These are phyloP conservation scores for Suillus fuscotomentosus DNA, from an alignment of 768 basidiomycete species.

Conservation along the genomic window DNA sequence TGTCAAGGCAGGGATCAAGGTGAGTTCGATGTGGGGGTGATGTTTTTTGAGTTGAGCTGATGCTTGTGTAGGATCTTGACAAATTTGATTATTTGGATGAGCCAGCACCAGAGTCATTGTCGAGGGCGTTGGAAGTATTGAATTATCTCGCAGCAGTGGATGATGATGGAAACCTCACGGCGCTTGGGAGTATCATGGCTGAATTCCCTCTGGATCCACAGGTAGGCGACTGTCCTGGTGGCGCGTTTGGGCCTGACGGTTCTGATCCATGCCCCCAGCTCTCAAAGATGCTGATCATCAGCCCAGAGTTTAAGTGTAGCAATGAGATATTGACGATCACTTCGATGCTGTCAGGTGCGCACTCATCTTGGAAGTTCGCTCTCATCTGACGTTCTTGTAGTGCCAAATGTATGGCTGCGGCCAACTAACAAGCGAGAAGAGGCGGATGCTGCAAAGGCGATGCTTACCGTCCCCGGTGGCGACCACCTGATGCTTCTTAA, in stretches of 20 bases:
- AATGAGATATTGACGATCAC: constrained; percentile 95
- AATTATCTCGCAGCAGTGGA: constrained; percentile 92
- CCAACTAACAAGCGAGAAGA: constrained; percentile 86
- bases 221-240: constrained; percentile 38
- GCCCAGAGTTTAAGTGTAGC: constrained; percentile 94
- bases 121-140: constrained; percentile 93
- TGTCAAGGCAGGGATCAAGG: constrained; percentile 92
- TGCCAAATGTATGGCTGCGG: constrained; percentile 93
- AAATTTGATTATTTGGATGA: constrained; percentile 89
- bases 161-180: constrained; percentile 89
- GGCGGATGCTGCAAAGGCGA: constrained; percentile 88
- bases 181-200: constrained; percentile 89
- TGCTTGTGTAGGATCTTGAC: constrained; percentile 61
- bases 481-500: constrained; percentile 95
- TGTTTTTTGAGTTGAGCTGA: constrained; percentile 2
- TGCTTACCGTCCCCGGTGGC: constrained; percentile 90
- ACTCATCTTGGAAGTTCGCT: not conserved
- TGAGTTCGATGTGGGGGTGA: constrained; percentile 20
- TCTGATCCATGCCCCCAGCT: constrained; percentile 37
- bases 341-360: constrained; percentile 88
- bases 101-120: constrained; percentile 93
- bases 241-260: not conserved
- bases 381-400: constrained; percentile 13
- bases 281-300: constrained; percentile 91
- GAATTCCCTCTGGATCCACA: constrained; percentile 99